Evolutionary conservation across 1,284 basidiomycete species (phyloP), one percentile per base, ranked within the genome.

Genomic region (Sporisorium exsertum): DNA sequence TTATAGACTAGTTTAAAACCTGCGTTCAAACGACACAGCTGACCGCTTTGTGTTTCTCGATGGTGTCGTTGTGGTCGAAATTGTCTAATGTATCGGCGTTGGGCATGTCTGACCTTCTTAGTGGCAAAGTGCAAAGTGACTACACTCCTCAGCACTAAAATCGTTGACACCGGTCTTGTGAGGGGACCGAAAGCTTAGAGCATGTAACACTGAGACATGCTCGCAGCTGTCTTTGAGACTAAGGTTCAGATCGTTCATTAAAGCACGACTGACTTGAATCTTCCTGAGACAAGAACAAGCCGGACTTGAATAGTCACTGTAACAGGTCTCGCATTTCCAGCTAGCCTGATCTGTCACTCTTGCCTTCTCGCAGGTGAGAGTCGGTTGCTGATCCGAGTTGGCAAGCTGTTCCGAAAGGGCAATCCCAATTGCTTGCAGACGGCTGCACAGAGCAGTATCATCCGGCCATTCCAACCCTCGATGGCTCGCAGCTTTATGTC

Each of bases 191-290:
- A 47, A 5, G 7, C 46, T 16, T 12, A 27, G 24, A 27, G 46
- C 46, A 47, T 47, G 46, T 27, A 47, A 47, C 46, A 47, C 46
- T 47, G 46, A 47, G 26, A 47, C 46, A 47, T n/a, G 18, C 47
- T 49, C 47, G 27, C 7, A 49, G 47, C 27, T 49, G 29, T 49
- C 47, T 29, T 26, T 5, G 18, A n/a, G 26, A 32, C 18, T 9
- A 18, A 49, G 35, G 35, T 9, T 16, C 12, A 16, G 20, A 26
- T 32, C 29, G 29, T 5, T 32, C 29, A 2, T 1, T 27, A 6
- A 27, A 32, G 7, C 24, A 49, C 3, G 9, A 18, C 27, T 29
- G 47, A 29, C 26, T 3, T 49, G 27, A 49, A 32, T 49, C 47
- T 49, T 49, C 47, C 47, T 32, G 47, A 49, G 47, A 49, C 47